Conservation (phyloP, 768 basidiomycete species). For the Leccinum barrowsii region DNA sequence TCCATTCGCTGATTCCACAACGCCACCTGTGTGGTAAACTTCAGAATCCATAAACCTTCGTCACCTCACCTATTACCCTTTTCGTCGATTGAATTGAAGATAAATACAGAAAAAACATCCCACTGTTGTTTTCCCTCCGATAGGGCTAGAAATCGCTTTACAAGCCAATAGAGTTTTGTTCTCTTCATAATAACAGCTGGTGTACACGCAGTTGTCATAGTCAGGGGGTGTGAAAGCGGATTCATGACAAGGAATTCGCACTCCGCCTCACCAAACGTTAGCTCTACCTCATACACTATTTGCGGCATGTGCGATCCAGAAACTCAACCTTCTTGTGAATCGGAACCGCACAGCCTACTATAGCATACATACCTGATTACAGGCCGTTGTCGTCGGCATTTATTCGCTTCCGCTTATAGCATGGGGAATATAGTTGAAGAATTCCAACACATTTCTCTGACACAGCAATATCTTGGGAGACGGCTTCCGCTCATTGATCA, state of each 20-base stretch:
- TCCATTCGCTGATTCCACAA: slow-evolving; percentile 59
- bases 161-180: slow-evolving; percentile 57
- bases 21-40: slow-evolving; percentile 45
- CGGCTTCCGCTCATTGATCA: background rate
- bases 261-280: slow-evolving; percentile 13
- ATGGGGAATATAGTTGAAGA: background rate
- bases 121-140: slow-evolving; percentile 34
- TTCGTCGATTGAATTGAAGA: slow-evolving; percentile 53
- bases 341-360: slow-evolving; percentile 6
- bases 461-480: slow-evolving; percentile 3
- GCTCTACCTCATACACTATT: background rate
- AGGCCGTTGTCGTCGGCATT: background rate
- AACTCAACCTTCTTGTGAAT: slow-evolving; percentile 9
- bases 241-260: slow-evolving; percentile 14
- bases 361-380: background rate
- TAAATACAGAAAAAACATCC: slow-evolving; percentile 56
- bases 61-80: slow-evolving; percentile 47
- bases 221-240: slow-evolving; percentile 22
- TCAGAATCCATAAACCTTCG: background rate
- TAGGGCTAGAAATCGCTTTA: slow-evolving; percentile 37
- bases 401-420: background rate
- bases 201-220: slow-evolving; percentile 41
- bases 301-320: background rate
- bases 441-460: background rate
- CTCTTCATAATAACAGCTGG: slow-evolving; percentile 68